Evolutionary conservation across 2,329 filamentous ascomycete genomes (phyloP), one percentile per base, ranked within the genome.

Genomic region (Neodidymelliopsis sp.): DNA sequence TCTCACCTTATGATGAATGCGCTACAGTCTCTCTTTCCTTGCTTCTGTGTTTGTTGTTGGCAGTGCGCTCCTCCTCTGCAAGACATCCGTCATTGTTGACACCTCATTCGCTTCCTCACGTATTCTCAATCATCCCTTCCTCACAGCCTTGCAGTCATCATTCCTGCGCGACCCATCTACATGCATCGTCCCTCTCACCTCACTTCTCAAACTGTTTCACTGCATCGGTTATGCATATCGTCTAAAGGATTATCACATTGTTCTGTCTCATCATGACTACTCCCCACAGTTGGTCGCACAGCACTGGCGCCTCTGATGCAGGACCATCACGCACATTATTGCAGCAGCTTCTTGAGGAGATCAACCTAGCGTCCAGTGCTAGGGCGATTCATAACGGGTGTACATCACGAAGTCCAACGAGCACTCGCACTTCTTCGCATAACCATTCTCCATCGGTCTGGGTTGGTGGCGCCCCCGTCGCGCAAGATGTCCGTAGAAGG

Each of bases 341-440:
- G 10, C 54, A 63, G 22, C 49, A 59, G 15, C 57, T 71, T 6
- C 57, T 70, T 12, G 56, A 66, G 13, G 64, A 69, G 27, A 64
- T 70, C 49, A 60, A 56, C 22, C 52, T 50, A 24, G 12, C 30
- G 15, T 22, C 25, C 20, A 27, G 36, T 13, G 3, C 15, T 31
- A 45, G 20, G 5, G 20, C 23, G 12, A 18, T 30, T 5, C 38
- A 9, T 12, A 30, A 35, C 4, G 13, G 18, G 9, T 39, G 12
- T 10, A 35, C 48, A 20, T 37, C 44, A 2, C 35, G 31, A 24
- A 33, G 34, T 18, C 9, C 13, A 23, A 19, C 19, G 6, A 37
- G 30, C 6, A 19, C 29, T 9, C 50, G 35, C 2, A 41, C 43
- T 1, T 47, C 53, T 22, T 49, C 49, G 24, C 25, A 27, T 4